Conservation (phyloP, 2,329 filamentous ascomycete species). For the Pseudocercospora eumusae region DNA sequence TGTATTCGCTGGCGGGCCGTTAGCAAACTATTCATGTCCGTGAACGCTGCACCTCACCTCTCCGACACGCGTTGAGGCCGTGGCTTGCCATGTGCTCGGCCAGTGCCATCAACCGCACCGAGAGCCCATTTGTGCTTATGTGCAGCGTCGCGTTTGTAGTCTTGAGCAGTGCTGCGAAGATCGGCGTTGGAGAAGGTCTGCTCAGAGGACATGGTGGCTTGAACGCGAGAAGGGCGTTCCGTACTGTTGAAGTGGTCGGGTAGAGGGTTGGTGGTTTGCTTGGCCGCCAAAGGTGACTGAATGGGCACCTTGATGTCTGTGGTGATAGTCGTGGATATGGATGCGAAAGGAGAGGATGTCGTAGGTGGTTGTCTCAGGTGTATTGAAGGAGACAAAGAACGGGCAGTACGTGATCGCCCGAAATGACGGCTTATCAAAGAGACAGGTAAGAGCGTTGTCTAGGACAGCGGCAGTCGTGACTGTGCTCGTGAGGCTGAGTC, state of each 20-base stretch:
- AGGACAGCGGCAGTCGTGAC: slow-evolving; percentile 18
- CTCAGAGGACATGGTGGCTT: slow-evolving; percentile 47
- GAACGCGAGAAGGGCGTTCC: slow-evolving; percentile 7
- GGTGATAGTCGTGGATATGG: slow-evolving; percentile 13
- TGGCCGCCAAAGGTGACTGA: slow-evolving; percentile 14
- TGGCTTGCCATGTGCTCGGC: slow-evolving; percentile 38
- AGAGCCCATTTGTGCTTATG: slow-evolving; percentile 55
- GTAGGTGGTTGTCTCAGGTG: slow-evolving; percentile 17
- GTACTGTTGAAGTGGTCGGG: slow-evolving; percentile 13
- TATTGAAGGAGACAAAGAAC: slow-evolving; percentile 19
- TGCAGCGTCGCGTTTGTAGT: slow-evolving; percentile 54
- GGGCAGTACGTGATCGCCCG: slow-evolving; percentile 17
- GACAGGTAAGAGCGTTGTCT: slow-evolving; percentile 18
- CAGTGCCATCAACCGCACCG: slow-evolving; percentile 39
- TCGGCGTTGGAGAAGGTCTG: slow-evolving; percentile 53
- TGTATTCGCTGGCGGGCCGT: slow-evolving; percentile 27
- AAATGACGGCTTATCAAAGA: slow-evolving; percentile 24
- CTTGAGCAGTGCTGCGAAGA: slow-evolving; percentile 56
- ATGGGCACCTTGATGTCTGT: slow-evolving; percentile 32
- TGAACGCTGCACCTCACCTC: slow-evolving; percentile 32
- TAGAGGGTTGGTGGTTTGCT: slow-evolving; percentile 13
- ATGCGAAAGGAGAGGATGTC: slow-evolving; percentile 11
- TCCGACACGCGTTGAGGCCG: slow-evolving; percentile 39
- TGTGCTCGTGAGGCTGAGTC: slow-evolving; percentile 15
- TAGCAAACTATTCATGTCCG: slow-evolving; percentile 9